phyloP scores from a whole-genome alignment of 768 basidiomycete species.

The Termitomyces sp. region DNA sequence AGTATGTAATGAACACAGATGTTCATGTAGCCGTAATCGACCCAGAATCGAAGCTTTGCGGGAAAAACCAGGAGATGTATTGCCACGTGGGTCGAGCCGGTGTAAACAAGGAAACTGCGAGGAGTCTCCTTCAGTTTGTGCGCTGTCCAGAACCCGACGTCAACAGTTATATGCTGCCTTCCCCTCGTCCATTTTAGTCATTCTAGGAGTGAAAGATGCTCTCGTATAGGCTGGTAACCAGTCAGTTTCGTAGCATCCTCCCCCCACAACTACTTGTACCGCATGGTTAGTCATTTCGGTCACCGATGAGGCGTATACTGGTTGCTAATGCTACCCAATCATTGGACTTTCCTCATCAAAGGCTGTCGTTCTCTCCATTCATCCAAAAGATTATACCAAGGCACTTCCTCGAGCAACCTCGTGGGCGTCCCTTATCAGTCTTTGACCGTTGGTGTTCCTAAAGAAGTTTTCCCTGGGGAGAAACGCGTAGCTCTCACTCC shows the following conservation, averaged over 20 bases:
- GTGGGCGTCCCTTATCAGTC: conserved; percentile 58
- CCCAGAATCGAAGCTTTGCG: background rate
- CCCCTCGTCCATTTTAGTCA: background rate
- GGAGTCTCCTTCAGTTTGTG: background rate
- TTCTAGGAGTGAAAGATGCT: conserved; percentile 22
- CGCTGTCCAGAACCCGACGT: background rate
- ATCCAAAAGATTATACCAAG: conserved; percentile 20
- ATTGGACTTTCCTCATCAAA: conserved; percentile 4
- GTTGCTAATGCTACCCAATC: background rate
- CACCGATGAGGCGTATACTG: background rate
- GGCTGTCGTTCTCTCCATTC: conserved; percentile 28
- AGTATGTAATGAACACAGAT: background rate
- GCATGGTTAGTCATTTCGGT: conserved; percentile 12
- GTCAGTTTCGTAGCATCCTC: conserved; percentile 17
- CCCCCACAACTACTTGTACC: conserved; percentile 2
- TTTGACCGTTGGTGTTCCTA: conserved; percentile 70
- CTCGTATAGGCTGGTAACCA: conserved; percentile 20
- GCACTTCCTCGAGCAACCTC: conserved; percentile 21
- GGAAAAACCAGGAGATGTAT: background rate
- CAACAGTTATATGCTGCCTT: conserved; percentile 5
- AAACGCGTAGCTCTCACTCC: conserved; percentile 80
- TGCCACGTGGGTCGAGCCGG: background rate
- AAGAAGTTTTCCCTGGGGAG: conserved; percentile 73
- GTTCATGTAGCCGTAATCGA: background rate
- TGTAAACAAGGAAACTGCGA: background rate